Base-by-base conservation (phyloP, 1,139 yeast species). In the Meyerozyma sp. region DNA sequence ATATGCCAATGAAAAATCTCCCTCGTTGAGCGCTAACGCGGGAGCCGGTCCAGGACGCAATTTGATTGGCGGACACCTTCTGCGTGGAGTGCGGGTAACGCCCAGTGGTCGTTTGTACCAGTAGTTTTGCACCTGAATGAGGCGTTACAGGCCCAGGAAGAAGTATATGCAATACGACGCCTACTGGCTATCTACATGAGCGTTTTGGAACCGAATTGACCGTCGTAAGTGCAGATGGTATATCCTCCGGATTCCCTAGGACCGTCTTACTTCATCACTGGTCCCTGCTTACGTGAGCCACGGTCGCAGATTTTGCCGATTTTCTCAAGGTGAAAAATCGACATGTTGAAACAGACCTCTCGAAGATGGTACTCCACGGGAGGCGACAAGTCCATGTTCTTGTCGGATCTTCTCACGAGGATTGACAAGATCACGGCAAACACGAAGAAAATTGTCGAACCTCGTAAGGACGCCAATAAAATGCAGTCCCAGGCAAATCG, bases 341-440 rank as follows among this genome's bases (percentile, higher is more conserved):
- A 4, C 37, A 34, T 34, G 37, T 20, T 34, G 13, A 34, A 25
- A 25, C n/a, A 18, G 13, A 16, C 37, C 13, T 9, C 14, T 14
- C 25, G 37, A 9, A 37, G 20, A 38, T 38, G 40, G 44, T 20
- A 16, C 46, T 40, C 37, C 37, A 34, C 26, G 8, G 26, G 37
- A 11, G 37, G 27, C 42, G 43, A 36, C 42, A 46, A 32, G 35
- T 49, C 55, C 39, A 52, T 53, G 45, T 55, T 63, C 48, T 60
- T 68, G 49, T 56, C 63, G 30, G 63, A 60, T 35, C 57, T 69
- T 48, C 63, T 69, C 58, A 62, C 62, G 45, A 56, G 71, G 51
- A 65, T 69, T 46, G 73, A 69, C 44, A 48, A 49, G 32, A 64
- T 66, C 46, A 61, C 65, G 26, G 45, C 57, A 44, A 58, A 53